Percentiles rank a stretch among this genome's conserved stretches.
phyloP scores from a whole-genome alignment of 1,284 basidiomycete genomes.

The Moesziomyces parantarcticus region DNA sequence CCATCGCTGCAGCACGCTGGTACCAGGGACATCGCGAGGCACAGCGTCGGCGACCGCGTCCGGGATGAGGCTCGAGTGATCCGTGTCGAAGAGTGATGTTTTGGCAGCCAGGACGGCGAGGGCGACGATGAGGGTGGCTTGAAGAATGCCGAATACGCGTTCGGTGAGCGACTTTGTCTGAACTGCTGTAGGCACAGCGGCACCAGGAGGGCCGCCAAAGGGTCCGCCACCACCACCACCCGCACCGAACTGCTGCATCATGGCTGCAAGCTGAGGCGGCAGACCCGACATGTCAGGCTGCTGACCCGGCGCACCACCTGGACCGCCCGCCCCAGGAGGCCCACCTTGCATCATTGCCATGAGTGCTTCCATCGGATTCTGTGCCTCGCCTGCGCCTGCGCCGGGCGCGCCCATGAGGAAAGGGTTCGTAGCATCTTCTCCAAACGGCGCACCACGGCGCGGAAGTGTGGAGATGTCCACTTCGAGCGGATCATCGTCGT shows the following conservation, averaged over 20 bases:
- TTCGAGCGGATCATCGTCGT: slow-evolving; percentile 57
- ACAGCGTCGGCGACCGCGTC: slow-evolving; percentile 12
- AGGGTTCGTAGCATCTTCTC: slow-evolving; percentile 28
- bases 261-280: slow-evolving; percentile 44
- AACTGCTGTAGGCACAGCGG: slow-evolving; percentile 7
- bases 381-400: slow-evolving; percentile 2
- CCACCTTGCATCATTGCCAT: slow-evolving; percentile 53
- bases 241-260: slow-evolving; percentile 53
- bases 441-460: slow-evolving; percentile 5
- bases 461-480: slow-evolving; percentile 47
- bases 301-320: slow-evolving; percentile 12
- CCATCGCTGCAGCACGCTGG: slow-evolving; percentile 46
- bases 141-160: slow-evolving; percentile 36
- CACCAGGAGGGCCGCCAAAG: slow-evolving; percentile 6
- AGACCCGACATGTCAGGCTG: slow-evolving; percentile 38
- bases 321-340: not conserved
- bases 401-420: slow-evolving; percentile 25
- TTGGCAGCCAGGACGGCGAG: slow-evolving; percentile 38
- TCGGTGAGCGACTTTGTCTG: slow-evolving; percentile 26
- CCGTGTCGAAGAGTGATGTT: slow-evolving; percentile 37
- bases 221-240: slow-evolving; percentile 6
- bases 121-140: slow-evolving; percentile 32
- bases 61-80: slow-evolving; percentile 26
- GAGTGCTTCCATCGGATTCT: slow-evolving; percentile 46
- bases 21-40: not conserved